phyloP scores from a whole-genome alignment of 2,329 filamentous ascomycete species.

The Colletotrichum australisinense region DNA sequence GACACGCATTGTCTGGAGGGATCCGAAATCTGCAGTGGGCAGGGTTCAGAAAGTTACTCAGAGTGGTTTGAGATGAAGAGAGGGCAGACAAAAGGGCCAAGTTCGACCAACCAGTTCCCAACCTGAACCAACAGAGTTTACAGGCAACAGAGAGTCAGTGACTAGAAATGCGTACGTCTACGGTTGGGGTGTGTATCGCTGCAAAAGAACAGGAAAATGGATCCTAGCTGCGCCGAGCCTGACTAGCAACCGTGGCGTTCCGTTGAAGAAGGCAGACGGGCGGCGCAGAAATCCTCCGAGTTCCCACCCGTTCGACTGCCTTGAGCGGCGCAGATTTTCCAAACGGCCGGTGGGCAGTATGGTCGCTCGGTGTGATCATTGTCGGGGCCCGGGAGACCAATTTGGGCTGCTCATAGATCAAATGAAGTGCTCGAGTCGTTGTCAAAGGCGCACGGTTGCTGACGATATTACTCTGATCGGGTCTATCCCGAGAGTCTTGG shows the following conservation, averaged over 20 bases:
- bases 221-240: background rate
- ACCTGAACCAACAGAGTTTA: background rate
- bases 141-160: too few species aligned
- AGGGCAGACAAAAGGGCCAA: background rate
- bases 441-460: background rate
- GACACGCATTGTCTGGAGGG: background rate
- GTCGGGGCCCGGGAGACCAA: background rate
- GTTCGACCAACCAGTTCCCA: background rate
- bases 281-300: background rate
- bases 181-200: background rate
- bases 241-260: background rate
- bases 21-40: background rate
- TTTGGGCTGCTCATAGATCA: background rate
- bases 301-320: background rate
- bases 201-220: background rate
- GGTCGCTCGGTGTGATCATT: background rate
- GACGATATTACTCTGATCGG: background rate
- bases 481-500: background rate
- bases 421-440: too few species aligned
- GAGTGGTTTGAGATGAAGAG: slow-evolving; percentile 1
- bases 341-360: background rate
- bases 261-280: background rate
- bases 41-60: background rate
- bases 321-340: background rate
- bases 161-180: too few species aligned